Conservation (phyloP, 2,329 filamentous ascomycete species). For the Aspergillus thermomutatus region DNA sequence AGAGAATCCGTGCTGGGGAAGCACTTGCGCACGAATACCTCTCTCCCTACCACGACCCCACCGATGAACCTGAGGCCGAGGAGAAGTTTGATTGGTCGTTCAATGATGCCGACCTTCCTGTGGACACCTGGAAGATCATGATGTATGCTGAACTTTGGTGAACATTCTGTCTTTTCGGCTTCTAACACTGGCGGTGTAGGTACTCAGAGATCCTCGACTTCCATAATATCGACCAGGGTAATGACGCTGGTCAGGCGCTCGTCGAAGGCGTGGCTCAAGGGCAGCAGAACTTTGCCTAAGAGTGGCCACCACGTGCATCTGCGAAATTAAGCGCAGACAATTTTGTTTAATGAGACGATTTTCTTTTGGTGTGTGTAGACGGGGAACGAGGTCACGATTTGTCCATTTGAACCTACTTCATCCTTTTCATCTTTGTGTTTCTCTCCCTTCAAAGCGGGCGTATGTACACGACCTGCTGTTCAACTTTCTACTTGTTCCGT, state of each 20-base stretch:
- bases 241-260: slow-evolving; percentile 30
- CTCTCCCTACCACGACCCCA: slow-evolving; percentile 93
- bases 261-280: slow-evolving; percentile 23
- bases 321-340: slow-evolving; percentile 9
- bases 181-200: slow-evolving; percentile 49
- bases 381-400: slow-evolving; percentile 19
- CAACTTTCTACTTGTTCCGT: slow-evolving; percentile 8
- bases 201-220: slow-evolving; percentile 99
- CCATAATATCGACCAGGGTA: slow-evolving; percentile 75
- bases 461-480: slow-evolving; percentile 1
- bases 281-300: slow-evolving; percentile 26
- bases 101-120: slow-evolving; percentile 93
- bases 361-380: slow-evolving; percentile 19
- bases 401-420: slow-evolving; percentile 14
- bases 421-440: slow-evolving; percentile 12
- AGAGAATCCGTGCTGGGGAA: slow-evolving; percentile 81
- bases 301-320: not conserved
- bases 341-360: slow-evolving; percentile 15
- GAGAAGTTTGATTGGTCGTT: slow-evolving; percentile 99
- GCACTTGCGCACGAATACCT: slow-evolving; percentile 91
- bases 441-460: slow-evolving; percentile 18
- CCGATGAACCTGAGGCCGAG: slow-evolving; percentile 89
- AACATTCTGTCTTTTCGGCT: not conserved
- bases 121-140: slow-evolving; percentile 99
- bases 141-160: slow-evolving; percentile 62